Conservation (phyloP, 768 basidiomycete genomes). For the Xerocomellus amylosporus region DNA sequence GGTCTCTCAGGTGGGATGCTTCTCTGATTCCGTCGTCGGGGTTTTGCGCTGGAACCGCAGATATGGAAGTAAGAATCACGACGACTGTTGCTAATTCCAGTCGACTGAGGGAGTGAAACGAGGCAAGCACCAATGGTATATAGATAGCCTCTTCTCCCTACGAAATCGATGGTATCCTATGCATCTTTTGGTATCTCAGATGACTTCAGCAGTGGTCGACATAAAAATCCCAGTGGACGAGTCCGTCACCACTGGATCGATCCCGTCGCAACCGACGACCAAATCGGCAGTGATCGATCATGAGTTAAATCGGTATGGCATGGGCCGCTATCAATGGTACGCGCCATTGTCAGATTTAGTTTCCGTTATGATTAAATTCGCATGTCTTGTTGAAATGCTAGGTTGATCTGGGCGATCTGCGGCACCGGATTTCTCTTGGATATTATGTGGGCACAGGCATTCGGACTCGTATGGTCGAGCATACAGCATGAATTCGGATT, state of each 20-base stretch:
- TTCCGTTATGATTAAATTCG: not conserved
- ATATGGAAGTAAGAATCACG: not conserved
- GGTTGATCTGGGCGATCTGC: slow-evolving; percentile 17
- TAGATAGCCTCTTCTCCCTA: not conserved
- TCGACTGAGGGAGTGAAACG: too few relatives aligned
- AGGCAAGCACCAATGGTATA: not conserved
- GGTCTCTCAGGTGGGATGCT: not conserved
- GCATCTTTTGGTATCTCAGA: not conserved
- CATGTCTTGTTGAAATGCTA: not conserved
- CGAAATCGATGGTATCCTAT: not conserved
- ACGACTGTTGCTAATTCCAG: not conserved
- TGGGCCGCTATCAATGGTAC: slow-evolving; percentile 18
- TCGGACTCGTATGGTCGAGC: not conserved
- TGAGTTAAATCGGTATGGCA: slow-evolving; percentile 13
- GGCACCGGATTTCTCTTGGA: slow-evolving; percentile 11
- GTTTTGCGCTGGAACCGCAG: not conserved
- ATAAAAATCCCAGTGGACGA: not conserved
- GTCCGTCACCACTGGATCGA: not conserved
- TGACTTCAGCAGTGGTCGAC: not conserved
- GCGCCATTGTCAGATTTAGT: not conserved
- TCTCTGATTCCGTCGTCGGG: too few relatives aligned
- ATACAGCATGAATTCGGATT: slow-evolving; percentile 18
- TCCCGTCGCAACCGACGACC: not conserved
- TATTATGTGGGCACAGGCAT: slow-evolving; percentile 4
- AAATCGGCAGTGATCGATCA: slow-evolving; percentile 11